Conservation (phyloP, 1,139 yeast genomes). For the Kurtzmaniella natalensis region DNA sequence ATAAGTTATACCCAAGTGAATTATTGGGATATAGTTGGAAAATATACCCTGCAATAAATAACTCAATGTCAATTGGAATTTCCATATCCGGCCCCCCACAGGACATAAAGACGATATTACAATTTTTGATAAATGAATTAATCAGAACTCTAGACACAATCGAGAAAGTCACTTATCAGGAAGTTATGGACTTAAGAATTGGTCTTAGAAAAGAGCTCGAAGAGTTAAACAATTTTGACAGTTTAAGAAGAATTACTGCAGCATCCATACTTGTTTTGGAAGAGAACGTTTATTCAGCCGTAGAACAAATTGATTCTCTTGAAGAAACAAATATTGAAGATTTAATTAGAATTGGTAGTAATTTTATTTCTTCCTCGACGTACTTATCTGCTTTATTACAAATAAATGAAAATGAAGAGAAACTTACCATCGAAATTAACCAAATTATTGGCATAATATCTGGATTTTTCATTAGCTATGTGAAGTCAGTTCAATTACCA, state of each 20-base stretch:
- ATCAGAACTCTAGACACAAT: constrained; percentile 10
- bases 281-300: constrained; percentile 45
- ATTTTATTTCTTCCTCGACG: no score
- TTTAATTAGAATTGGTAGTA: constrained; percentile 16
- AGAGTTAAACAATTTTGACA: constrained; percentile 27
- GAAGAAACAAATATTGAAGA: constrained; percentile 22
- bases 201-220: constrained; percentile 40
- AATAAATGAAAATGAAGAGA: no score
- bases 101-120: constrained; percentile 29
- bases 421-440: no score
- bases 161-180: constrained; percentile 19
- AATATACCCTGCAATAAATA: constrained; percentile 45
- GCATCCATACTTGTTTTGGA: constrained; percentile 51
- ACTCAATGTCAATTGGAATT: constrained; percentile 45
- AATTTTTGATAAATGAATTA: constrained; percentile 17
- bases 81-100: constrained; percentile 46
- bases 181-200: constrained; percentile 41
- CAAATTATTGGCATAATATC: neutral
- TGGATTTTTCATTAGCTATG: neutral
- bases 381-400: no score
- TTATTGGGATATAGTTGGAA: constrained; percentile 52
- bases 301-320: constrained; percentile 41
- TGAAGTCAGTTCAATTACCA: constrained; percentile 14
- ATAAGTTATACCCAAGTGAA: constrained; percentile 46
- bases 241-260: constrained; percentile 42